These are phyloP conservation scores for Paecilomyces sp. DNA, from an alignment of 2,329 filamentous ascomycete species.

Conservation along the genomic window DNA sequence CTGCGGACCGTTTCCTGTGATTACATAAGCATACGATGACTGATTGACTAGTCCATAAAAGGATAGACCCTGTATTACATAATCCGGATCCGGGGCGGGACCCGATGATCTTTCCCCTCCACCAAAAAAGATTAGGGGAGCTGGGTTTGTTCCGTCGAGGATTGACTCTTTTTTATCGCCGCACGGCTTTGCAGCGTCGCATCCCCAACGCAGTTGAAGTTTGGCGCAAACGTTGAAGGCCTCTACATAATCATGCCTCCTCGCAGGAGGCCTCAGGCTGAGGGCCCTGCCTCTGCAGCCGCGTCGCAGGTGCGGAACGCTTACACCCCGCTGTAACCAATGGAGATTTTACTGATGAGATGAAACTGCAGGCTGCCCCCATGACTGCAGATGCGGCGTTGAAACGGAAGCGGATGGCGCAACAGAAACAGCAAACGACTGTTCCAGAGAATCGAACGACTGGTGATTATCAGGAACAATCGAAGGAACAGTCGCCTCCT, in stretches of 20 bases:
- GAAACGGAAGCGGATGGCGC: conserved; percentile 20
- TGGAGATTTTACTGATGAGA: conserved; percentile 6
- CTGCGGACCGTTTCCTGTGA: not conserved
- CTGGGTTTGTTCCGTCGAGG: not conserved
- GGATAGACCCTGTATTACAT: not conserved
- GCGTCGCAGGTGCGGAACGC: conserved; percentile 25
- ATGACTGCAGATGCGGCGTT: conserved; percentile 11
- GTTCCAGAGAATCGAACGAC: conserved; percentile 10
- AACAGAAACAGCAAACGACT: conserved; percentile 16
- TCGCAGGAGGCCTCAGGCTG: conserved; percentile 26
- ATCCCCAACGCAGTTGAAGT: not conserved
- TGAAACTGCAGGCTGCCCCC: conserved; percentile 10
- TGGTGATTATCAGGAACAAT: conserved; percentile 8
- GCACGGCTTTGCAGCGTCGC: not conserved
- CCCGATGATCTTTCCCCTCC: conserved; percentile 13
- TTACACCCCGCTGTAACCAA: not conserved
- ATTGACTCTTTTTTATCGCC: not conserved
- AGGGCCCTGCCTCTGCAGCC: conserved; percentile 16
- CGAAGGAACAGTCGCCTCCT: conserved; percentile 13
- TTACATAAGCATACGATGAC: not conserved
- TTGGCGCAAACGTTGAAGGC: not conserved
- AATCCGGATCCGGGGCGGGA: not conserved
- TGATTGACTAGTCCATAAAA: not conserved
- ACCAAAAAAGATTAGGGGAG: conserved; percentile 2
- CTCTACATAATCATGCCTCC: conserved; percentile 25